Percentiles rank a stretch among this genome's conserved stretches.
phyloP scores from a whole-genome alignment of 306 rosid species.

The Gillenia trifoliata region DNA sequence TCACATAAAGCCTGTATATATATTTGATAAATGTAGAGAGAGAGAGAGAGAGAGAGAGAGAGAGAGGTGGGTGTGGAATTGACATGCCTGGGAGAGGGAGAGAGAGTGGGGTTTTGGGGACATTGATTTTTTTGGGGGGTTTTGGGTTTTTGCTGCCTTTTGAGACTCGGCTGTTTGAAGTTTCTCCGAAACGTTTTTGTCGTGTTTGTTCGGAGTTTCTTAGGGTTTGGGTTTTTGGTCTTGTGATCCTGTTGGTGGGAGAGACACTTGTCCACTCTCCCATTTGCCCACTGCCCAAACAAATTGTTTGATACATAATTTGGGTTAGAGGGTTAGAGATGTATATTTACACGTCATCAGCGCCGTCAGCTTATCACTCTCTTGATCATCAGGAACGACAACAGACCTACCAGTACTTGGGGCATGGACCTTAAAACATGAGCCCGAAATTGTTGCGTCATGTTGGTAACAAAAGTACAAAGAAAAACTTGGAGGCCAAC shows the following conservation, averaged over 20 bases:
- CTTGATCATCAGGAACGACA: too few relatives aligned
- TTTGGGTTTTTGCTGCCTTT: conserved; percentile 5
- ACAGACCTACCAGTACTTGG: too few relatives aligned
- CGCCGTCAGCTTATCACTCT: too few relatives aligned
- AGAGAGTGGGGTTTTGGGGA: conserved; percentile 40
- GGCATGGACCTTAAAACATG: too few relatives aligned
- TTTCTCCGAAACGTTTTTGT: not conserved
- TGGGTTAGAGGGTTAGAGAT: too few relatives aligned
- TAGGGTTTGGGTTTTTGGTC: not conserved
- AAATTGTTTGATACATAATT: too few relatives aligned
- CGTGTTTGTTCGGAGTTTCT: not conserved
- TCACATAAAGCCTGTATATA: not conserved
- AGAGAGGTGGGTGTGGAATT: conserved; percentile 7
- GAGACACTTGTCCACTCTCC: not conserved
- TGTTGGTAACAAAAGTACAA: too few relatives aligned
- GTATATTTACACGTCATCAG: too few relatives aligned
- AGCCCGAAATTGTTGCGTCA: too few relatives aligned
- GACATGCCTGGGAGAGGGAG: conserved; percentile 54
- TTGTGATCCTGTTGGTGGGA: not conserved
- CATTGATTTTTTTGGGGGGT: conserved; percentile 18
- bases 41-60: not conserved
- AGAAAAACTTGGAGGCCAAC: too few relatives aligned
- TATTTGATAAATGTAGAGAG: not conserved
- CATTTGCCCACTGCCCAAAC: not conserved
- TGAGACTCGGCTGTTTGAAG: not conserved